Evolutionary conservation across 2,329 filamentous ascomycete genomes (phyloP), one percentile per base, ranked within the genome.

Genomic region (Aschersonia sp.): DNA sequence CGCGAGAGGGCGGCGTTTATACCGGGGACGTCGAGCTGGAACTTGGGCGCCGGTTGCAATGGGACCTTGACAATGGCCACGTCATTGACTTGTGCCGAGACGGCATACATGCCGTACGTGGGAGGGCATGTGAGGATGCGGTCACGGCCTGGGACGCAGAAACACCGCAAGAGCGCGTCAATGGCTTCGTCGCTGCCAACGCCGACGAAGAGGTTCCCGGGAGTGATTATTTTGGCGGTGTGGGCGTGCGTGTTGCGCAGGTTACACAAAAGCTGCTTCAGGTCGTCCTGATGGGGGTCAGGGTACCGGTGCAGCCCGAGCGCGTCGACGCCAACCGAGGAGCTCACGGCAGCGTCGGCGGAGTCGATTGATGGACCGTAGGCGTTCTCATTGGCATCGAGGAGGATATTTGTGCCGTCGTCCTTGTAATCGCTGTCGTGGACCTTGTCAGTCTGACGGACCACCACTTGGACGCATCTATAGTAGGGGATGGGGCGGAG

Each of bases 371-470:
- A 83, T 0, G 92, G 90, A 0, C 92, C 92, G 59, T 84, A 95
- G 50, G 92, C 88, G 61, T 98, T 98, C 69, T 98, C 92, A 60
- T 98, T 98, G 56, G 92, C 92, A 63, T 98, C 92, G 54, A 98
- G 84, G 46, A 98, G 82, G 58, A 97, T 81, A 60, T 97, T 97
- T 50, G 81, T 90, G 55, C 92, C 92, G 62, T 98, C 85, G 64
- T 98, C 90, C 70, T 98, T 95, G 77, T 98, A 97, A 76, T 98
- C 92, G 70, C 87, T 94, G 61, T 45, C 8, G 29, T 44, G 59
- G 45, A 56, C 45, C 43, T 41, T 45, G 51, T 47, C 40, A 53
- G 51, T 48, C 9, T 61, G 54, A 22, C 3, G 22, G 22, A 22
- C 22, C 22, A 22, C 45, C 47, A 43, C 32, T 2, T 47, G 31